Evolutionary conservation across 108 stramenopile genomes (phyloP).

Genomic region (Cyclotella cryptica): DNA sequence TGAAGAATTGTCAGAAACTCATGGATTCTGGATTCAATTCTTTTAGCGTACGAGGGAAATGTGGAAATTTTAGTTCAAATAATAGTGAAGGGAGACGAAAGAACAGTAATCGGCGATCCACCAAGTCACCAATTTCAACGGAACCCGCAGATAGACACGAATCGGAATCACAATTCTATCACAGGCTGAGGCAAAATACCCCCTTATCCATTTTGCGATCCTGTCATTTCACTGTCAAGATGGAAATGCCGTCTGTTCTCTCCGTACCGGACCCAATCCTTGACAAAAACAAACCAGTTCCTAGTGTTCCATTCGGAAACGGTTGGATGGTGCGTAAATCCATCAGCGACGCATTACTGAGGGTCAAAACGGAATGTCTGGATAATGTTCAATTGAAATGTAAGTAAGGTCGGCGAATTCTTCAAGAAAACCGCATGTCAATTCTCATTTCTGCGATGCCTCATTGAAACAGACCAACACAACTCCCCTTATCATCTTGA

Average conservation of each 20-base stretch:
- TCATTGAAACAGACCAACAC: conserved; percentile 12
- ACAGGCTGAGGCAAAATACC: conserved; percentile 52
- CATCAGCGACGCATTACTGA: conserved; percentile 48
- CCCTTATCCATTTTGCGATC: conserved; percentile 57
- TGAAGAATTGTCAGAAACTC: conserved; percentile 50
- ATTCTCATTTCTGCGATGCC: neutral
- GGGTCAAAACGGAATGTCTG: conserved; percentile 41
- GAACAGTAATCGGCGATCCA: neutral
- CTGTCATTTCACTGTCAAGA: conserved; percentile 46
- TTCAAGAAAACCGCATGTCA: neutral
- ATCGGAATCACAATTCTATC: conserved; percentile 50
- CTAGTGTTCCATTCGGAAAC: conserved; percentile 40
- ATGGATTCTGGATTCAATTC: conserved; percentile 79
- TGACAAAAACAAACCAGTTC: conserved; percentile 21
- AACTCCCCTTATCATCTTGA: conserved; percentile 68
- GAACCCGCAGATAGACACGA: conserved; percentile 33
- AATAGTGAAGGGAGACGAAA: neutral
- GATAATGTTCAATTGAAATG: conserved; percentile 47
- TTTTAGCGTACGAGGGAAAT: conserved; percentile 41
- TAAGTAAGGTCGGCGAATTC: conserved; percentile 4
- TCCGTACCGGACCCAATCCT: conserved; percentile 4
- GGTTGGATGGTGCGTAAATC: conserved; percentile 47
- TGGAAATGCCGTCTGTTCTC: conserved; percentile 46
- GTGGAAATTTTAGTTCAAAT: neutral
- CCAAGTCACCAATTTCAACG: neutral